These are phyloP conservation scores for Yamadazyma oceani DNA, from an alignment of 1,139 yeast genomes.

Conservation along the genomic window DNA sequence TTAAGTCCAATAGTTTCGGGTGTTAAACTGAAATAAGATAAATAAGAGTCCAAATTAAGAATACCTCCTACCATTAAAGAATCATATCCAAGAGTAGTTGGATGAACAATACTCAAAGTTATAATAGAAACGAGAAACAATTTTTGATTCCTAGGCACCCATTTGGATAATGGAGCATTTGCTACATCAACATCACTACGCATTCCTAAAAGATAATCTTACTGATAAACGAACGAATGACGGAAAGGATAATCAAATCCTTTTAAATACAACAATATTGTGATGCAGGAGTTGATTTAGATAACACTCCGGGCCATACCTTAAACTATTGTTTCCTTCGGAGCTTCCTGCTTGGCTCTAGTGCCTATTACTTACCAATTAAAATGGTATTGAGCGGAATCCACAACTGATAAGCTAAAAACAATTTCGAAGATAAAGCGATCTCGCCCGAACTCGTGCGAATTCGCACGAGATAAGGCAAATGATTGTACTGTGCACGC, in stretches of 20 bases:
- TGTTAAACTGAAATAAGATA: slow-evolving; percentile 13
- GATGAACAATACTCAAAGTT: slow-evolving; percentile 14
- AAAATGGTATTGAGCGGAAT: background rate
- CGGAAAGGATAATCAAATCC: background rate
- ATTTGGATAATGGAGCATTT: slow-evolving; percentile 7
- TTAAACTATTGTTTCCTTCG: background rate
- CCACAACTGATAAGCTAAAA: background rate
- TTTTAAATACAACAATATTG: background rate
- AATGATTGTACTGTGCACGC: background rate
- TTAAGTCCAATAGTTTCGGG: slow-evolving; percentile 17
- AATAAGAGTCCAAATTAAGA: slow-evolving; percentile 15
- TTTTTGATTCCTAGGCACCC: slow-evolving; percentile 9
- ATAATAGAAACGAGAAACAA: slow-evolving; percentile 8
- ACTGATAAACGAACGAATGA: background rate
- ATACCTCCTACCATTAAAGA: slow-evolving; percentile 16
- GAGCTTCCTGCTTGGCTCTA: background rate
- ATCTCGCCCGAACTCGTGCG: background rate
- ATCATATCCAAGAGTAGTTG: slow-evolving; percentile 17
- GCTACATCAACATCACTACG: background rate
- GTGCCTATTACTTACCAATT: background rate
- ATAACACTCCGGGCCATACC: background rate
- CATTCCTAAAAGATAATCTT: background rate
- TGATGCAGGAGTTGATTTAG: background rate
- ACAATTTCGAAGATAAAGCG: background rate
- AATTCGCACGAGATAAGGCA: slow-evolving; percentile 4